Conservation (phyloP, 306 rosid genomes). For the Mimosa pudica region DNA sequence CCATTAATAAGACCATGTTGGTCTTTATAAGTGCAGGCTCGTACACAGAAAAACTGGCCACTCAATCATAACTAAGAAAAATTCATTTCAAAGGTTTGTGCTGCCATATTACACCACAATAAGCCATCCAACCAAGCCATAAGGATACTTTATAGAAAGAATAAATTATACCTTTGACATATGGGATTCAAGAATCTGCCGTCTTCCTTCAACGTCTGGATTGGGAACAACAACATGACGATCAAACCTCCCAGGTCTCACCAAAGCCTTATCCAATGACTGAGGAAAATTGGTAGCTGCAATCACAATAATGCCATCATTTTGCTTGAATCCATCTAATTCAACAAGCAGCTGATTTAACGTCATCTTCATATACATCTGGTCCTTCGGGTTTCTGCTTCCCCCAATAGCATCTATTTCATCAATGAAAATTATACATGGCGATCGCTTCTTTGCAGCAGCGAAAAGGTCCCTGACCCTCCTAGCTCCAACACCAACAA, state of each 20-base stretch:
- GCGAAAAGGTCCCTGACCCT: constrained; percentile 89
- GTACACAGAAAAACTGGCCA: neutral
- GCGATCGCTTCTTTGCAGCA: constrained; percentile 89
- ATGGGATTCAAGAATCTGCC: constrained; percentile 86
- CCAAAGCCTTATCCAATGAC: constrained; percentile 88
- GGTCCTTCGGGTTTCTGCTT: constrained; percentile 74
- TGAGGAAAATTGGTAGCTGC: constrained; percentile 94
- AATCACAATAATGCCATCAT: constrained; percentile 92
- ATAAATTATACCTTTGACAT: constrained; percentile 75
- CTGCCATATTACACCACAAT: neutral
- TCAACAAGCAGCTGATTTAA: constrained; percentile 93
- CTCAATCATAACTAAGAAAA: neutral
- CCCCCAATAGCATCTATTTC: constrained; percentile 98
- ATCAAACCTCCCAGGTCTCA: constrained; percentile 97
- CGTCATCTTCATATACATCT: constrained; percentile 83
- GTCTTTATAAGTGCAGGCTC: neutral
- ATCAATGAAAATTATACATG: constrained; percentile 90
- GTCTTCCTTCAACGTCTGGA: constrained; percentile 97
- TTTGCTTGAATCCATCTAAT: constrained; percentile 94
- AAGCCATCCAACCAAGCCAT: neutral
- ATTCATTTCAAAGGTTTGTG: neutral
- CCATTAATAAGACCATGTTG: too few relatives aligned
- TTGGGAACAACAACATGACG: constrained; percentile 86
- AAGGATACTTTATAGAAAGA: neutral
- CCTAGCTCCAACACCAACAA: constrained; percentile 96